Evolutionary conservation across 768 basidiomycete species (phyloP).

Genomic region (Termitomyces bulborhizus): DNA sequence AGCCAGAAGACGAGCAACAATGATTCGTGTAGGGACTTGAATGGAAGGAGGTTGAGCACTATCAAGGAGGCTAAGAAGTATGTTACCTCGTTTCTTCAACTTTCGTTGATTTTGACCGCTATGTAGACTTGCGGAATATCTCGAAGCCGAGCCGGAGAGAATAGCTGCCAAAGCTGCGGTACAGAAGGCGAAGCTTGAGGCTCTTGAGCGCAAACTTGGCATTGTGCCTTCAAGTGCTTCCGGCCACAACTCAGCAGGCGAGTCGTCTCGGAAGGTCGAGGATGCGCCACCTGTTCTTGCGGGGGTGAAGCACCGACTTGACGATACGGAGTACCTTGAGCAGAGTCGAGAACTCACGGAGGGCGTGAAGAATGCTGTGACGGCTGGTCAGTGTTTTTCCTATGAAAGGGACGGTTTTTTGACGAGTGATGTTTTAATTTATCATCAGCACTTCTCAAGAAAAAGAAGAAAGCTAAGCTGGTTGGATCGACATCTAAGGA

Average conservation of each 20-base stretch:
- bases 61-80: slow-evolving; percentile 96
- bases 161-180: slow-evolving; percentile 73
- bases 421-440: not conserved
- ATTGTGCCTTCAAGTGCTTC: slow-evolving; percentile 38
- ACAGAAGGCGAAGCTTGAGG: slow-evolving; percentile 76
- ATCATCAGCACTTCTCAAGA: slow-evolving; percentile 57
- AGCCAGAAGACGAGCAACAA: slow-evolving; percentile 94
- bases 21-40: slow-evolving; percentile 91
- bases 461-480: slow-evolving; percentile 65
- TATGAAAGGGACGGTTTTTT: not conserved
- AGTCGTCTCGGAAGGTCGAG: slow-evolving; percentile 19
- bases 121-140: slow-evolving; percentile 72
- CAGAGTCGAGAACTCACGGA: slow-evolving; percentile 89
- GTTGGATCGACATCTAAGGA: slow-evolving; percentile 19
- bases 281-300: slow-evolving; percentile 41
- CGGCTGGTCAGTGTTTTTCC: slow-evolving; percentile 51
- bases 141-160: slow-evolving; percentile 79
- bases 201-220: slow-evolving; percentile 78
- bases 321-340: slow-evolving; percentile 89
- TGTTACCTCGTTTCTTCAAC: slow-evolving; percentile 17
- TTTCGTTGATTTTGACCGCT: not conserved
- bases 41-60: slow-evolving; percentile 83
- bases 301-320: slow-evolving; percentile 84
- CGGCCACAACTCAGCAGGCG: slow-evolving; percentile 16
- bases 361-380: slow-evolving; percentile 85